A percentile compares a stretch with the other conserved stretches of the same genome.
These are phyloP conservation scores for Rhizopogon rudus DNA, from an alignment of 768 basidiomycete genomes.

Conservation along the genomic window DNA sequence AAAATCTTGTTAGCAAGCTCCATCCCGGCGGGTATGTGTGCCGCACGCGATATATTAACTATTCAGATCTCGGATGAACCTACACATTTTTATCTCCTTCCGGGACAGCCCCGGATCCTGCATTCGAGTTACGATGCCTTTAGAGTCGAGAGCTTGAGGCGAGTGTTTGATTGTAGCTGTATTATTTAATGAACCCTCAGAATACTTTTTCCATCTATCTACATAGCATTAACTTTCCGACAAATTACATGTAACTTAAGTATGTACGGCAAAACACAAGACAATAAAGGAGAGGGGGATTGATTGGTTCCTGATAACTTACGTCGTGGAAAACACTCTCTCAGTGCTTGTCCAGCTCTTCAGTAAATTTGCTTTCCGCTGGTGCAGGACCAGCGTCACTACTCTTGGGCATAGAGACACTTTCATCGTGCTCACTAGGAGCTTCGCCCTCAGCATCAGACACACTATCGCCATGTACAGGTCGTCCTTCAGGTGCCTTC, in stretches of 20 bases:
- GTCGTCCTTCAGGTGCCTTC: slow-evolving; percentile 63
- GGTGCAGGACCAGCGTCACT: slow-evolving; percentile 25
- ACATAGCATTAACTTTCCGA: not conserved
- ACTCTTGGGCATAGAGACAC: not conserved
- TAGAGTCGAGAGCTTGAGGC: not conserved
- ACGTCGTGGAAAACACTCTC: not conserved
- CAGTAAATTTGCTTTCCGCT: slow-evolving; percentile 27
- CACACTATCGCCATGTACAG: slow-evolving; percentile 23
- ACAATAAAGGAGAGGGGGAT: not conserved
- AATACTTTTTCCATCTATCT: too few species aligned
- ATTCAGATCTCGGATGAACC: not conserved
- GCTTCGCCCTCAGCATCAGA: slow-evolving; percentile 8
- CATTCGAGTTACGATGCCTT: not conserved
- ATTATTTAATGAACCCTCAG: too few species aligned
- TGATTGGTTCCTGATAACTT: not conserved
- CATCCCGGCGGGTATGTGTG: too few species aligned
- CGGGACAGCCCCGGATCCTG: not conserved
- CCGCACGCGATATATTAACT: not conserved
- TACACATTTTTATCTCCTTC: not conserved
- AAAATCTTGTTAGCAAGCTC: not conserved
- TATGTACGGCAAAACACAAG: not conserved
- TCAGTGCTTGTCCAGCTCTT: slow-evolving; percentile 8
- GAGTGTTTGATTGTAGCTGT: not conserved
- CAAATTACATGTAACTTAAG: not conserved
- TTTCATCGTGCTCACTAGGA: slow-evolving; percentile 6